Base-by-base conservation (phyloP, 2,329 filamentous ascomycete genomes). In the Aaosphaeria pasadenensis region DNA sequence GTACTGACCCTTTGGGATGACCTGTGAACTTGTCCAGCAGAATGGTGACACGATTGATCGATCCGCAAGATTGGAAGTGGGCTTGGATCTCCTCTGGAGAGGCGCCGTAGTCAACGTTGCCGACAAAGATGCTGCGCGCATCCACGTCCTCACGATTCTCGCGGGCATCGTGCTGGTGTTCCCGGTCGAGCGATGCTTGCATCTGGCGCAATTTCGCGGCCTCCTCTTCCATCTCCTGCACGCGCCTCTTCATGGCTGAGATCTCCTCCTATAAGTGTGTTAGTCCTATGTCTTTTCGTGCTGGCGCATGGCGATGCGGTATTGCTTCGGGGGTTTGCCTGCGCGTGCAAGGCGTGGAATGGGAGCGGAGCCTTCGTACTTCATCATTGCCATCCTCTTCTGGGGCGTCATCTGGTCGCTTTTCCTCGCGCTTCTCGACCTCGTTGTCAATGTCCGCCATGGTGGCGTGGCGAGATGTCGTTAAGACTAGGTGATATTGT, bases 31-130 rank as follows among this genome's bases (percentile, higher is more conserved):
- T 99, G 77, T 99, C 94, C 60, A 99, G 77, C 59, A 99, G 77
- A 58, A 99, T 99, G 1, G 94, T 99, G 50, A 99, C 94, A 52
- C 94, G 87, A 74, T 99, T 99, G 78, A 99, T 99, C 58, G 88
- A 90, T 51, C 94, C 94, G 64, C 91, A 95, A 77, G 86, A 95
- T 78, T 96, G 91, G 76, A 99, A 99, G 69, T 99, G 94, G 50
- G 91, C 89, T 77, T 99, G 94, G 50, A 99, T 94, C 77, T 99
- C 94, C 74, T 99, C 94, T 2, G 94, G 94, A 30, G 91, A 95
- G 24, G 92, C 91, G 53, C 89, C 91, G 73, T 99, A 99, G 74
- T 99, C 94, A 57, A 99, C 94, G 62, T 99, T 99, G 59, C 94
- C 94, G 40, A 99, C 94, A 70, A 99, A 99, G 72, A 99, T 91